Base-by-base conservation (phyloP, 331 rosid genomes). In the Phaseolus coccineus region DNA sequence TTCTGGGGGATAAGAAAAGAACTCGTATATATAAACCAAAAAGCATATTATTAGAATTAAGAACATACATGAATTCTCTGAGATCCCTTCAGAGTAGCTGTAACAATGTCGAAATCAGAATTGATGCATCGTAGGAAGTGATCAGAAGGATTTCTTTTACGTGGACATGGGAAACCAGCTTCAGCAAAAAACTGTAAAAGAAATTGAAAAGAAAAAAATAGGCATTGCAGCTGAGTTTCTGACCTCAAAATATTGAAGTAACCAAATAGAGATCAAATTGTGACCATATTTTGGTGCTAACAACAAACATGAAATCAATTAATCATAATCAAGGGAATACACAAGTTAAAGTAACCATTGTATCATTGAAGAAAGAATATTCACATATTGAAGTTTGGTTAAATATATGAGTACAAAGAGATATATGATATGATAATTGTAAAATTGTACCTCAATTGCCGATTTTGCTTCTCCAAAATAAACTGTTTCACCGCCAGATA, bases 131-230 rank as follows among this genome's bases (percentile, higher is more conserved):
- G 85, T 71, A 95, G 90, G 89, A 95, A 93, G 83, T 95, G 99
- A 87, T 95, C 99, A 37, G 98, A 93, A 81, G 99, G 99, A 69
- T 93, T 95, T 84, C 96, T 87, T 80, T 83, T 88, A 44, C 86
- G 90, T 48, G 99, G 97, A 83, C 99, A 95, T 69, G 98, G 98
- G 83, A 95, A 87, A 80, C 98, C 99, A 19, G 98, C 97, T 84
- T 89, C 92, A 75, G 94, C 96, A 80, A 95, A 95, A 87, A 95
- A 95, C 99, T 95, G 96, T 16, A 4, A 84, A 63, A 63, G 50
- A 55, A 52, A 75, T 14, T 57, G 40, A 12, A 15, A 31, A 40
- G 9, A 10, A 8, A 67, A 30, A 59, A 42, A 48, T 24, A 80
- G 33, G 51, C 27, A 50, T 47, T 19, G 50, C 67, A 71, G 39